phyloP scores from a whole-genome alignment of 106 monocot species.

The Dendrobium nobile region DNA sequence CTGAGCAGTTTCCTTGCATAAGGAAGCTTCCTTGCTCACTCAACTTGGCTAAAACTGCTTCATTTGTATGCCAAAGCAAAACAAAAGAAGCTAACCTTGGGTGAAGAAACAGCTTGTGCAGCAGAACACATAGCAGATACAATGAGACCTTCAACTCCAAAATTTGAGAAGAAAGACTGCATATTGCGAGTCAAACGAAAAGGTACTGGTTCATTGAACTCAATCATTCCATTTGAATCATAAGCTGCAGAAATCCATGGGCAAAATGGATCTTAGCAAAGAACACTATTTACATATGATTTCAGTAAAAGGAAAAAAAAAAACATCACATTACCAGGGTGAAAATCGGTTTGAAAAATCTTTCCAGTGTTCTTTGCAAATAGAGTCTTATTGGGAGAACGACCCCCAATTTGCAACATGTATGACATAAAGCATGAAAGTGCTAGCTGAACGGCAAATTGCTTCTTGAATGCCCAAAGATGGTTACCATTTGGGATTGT shows the following conservation, averaged over 20 bases:
- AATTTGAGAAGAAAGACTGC: conserved; percentile 95
- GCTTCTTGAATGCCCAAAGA: conserved; percentile 98
- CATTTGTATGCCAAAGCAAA: not conserved
- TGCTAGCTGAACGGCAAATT: conserved; percentile 86
- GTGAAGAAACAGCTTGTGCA: conserved; percentile 77
- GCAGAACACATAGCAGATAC: conserved; percentile 97
- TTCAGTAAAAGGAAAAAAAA: not conserved
- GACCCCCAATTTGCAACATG: conserved; percentile 94
- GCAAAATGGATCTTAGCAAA: not conserved
- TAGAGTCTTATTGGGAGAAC: conserved; percentile 89
- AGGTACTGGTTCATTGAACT: conserved; percentile 96
- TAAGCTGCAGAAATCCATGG: conserved; percentile 50
- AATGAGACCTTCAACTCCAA: conserved; percentile 96
- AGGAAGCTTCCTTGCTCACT: too few species aligned
- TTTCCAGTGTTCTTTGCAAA: conserved; percentile 99
- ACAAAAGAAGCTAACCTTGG: conserved; percentile 46
- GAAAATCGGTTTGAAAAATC: conserved; percentile 97
- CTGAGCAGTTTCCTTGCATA: too few species aligned
- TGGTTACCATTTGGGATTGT: conserved; percentile 92
- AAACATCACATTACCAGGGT: conserved; percentile 54
- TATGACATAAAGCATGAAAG: conserved; percentile 93
- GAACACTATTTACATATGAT: not conserved
- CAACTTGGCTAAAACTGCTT: not conserved
- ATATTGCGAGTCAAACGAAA: conserved; percentile 94
- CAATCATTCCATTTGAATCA: conserved; percentile 94